These are phyloP conservation scores for Botryosphaeria agaves DNA, from an alignment of 2,329 filamentous ascomycete species.

Conservation along the genomic window DNA sequence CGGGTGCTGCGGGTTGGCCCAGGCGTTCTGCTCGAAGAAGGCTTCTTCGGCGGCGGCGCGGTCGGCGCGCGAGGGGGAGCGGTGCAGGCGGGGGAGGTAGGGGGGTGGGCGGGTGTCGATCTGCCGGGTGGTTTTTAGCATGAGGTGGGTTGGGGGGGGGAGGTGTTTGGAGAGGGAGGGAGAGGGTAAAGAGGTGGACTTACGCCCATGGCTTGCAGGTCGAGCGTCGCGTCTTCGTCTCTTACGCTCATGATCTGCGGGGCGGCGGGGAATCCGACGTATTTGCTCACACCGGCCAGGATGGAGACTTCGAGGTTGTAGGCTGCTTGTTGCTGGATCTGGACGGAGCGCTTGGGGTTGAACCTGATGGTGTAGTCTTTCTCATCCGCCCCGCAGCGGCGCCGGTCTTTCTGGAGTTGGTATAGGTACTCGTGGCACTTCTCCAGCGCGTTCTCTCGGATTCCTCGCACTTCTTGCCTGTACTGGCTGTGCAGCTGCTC, in stretches of 20 bases:
- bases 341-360: slow-evolving; percentile 56
- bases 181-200: slow-evolving; percentile 20
- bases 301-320: slow-evolving; percentile 94
- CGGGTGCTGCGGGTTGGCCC: slow-evolving; percentile 78
- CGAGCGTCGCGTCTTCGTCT: slow-evolving; percentile 60
- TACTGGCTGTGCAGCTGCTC: slow-evolving; percentile 81
- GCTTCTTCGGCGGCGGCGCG: slow-evolving; percentile 59
- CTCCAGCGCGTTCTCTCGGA: slow-evolving; percentile 64
- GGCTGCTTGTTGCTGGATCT: slow-evolving; percentile 68
- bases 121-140: background rate
- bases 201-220: slow-evolving; percentile 80
- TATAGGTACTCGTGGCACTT: slow-evolving; percentile 80
- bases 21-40: slow-evolving; percentile 76
- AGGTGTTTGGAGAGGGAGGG: background rate
- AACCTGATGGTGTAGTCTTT: slow-evolving; percentile 72
- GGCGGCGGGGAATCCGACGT: slow-evolving; percentile 92
- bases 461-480: slow-evolving; percentile 70
- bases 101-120: slow-evolving; percentile 6
- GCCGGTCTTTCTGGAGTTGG: slow-evolving; percentile 76
- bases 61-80: slow-evolving; percentile 14
- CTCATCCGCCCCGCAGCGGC: slow-evolving; percentile 59
- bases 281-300: slow-evolving; percentile 78
- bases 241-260: slow-evolving; percentile 63
- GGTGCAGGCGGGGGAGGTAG: slow-evolving; percentile 4
- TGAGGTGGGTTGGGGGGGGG: background rate